Evolutionary conservation across 2,329 filamentous ascomycete genomes (phyloP).

Genomic region (Fusarium sp.): DNA sequence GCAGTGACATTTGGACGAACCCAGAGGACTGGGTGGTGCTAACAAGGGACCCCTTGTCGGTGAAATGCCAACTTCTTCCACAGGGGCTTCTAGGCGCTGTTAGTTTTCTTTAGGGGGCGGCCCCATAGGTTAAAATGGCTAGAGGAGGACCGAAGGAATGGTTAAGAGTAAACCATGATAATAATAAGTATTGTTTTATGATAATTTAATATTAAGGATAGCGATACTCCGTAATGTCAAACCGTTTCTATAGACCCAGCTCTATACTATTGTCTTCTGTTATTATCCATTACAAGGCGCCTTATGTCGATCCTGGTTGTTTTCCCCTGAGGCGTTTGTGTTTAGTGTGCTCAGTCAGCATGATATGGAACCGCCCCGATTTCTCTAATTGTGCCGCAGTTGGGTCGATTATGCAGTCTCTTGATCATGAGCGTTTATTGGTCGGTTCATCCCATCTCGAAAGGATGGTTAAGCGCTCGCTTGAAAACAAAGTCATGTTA

Average conservation of each 20-base stretch:
- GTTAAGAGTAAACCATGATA: background rate
- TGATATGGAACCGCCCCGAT: background rate
- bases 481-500: constrained; percentile 1
- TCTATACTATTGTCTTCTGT: background rate
- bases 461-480: background rate
- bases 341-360: constrained; percentile 6
- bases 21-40: constrained; percentile 3
- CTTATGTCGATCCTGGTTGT: background rate
- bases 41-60: constrained; percentile 20
- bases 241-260: background rate
- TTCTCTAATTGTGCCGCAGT: constrained; percentile 13
- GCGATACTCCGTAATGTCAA: background rate
- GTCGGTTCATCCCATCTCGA: constrained; percentile 5
- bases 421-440: background rate
- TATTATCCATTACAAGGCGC: background rate
- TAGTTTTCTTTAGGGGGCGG: background rate
- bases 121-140: background rate
- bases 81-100: constrained; percentile 32
- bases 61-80: constrained; percentile 14
- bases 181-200: background rate
- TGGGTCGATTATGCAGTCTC: background rate
- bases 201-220: background rate
- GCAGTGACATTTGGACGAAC: background rate
- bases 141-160: background rate
- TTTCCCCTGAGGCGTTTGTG: background rate